Conservation (phyloP, 345 rosid genomes). For the Salix viminalis region DNA sequence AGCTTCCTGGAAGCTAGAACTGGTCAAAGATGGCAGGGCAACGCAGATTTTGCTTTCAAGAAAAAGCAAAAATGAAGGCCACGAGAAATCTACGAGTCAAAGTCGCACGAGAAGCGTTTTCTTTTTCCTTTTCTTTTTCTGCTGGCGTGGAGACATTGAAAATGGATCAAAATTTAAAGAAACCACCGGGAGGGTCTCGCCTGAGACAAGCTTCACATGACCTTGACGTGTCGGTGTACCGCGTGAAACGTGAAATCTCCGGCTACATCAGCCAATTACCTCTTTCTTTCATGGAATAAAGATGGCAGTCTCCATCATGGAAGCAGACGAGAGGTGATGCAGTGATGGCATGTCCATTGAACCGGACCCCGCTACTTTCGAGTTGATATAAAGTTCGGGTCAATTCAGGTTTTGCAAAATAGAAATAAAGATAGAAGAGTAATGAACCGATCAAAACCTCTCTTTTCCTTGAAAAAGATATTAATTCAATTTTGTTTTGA, state of each 20-base stretch:
- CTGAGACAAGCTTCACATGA: constrained; percentile 20
- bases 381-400: no score
- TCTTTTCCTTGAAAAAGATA: no score
- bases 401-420: no score
- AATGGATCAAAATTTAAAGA: background rate
- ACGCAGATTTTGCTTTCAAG: background rate
- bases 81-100: constrained; percentile 9
- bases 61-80: background rate
- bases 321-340: background rate
- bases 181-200: background rate
- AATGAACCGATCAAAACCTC: no score
- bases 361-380: no score
- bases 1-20: background rate
- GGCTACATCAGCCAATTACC: background rate
- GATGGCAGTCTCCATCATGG: background rate
- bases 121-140: background rate
- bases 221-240: constrained; percentile 21
- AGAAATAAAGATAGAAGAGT: no score
- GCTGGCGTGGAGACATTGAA: constrained; percentile 3
- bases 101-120: constrained; percentile 17
- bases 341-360: no score
- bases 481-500: no score
- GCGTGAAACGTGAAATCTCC: constrained; percentile 13
- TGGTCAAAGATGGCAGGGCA: background rate
- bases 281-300: background rate